A percentile compares a stretch with the other conserved stretches of the same genome.
Evolutionary conservation across 768 basidiomycete species (phyloP).

Genomic region (Dendrothele bispora): DNA sequence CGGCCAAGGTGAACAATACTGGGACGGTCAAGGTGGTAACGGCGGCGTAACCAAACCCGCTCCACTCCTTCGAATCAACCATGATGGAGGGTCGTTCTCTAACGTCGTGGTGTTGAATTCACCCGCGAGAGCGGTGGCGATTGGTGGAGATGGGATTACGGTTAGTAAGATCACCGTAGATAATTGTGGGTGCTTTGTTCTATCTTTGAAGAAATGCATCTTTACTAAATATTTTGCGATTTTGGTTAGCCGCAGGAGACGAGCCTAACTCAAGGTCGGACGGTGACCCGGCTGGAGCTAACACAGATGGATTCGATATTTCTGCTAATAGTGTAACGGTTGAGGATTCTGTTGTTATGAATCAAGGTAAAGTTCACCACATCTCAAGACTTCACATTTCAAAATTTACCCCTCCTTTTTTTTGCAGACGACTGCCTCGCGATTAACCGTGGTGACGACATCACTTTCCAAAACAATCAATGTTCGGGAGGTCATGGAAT

Average conservation of each 20-base stretch:
- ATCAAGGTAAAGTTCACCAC: not conserved
- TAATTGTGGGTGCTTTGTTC: constrained; percentile 1
- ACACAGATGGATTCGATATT: constrained; percentile 10
- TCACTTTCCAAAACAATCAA: constrained; percentile 5
- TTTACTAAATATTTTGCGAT: no score
- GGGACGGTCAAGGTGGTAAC: constrained; percentile 12
- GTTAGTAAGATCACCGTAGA: constrained; percentile 6
- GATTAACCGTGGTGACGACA: constrained; percentile 2
- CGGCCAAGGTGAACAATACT: constrained; percentile 13
- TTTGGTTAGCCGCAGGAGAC: constrained; percentile 8
- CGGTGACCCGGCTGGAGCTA: constrained; percentile 4
- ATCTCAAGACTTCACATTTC: not conserved
- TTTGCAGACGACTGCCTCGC: constrained; percentile 8
- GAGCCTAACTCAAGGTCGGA: constrained; percentile 4
- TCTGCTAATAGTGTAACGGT: constrained; percentile 24
- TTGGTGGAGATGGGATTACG: constrained; percentile 2
- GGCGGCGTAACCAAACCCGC: constrained; percentile 16
- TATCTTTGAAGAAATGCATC: no score
- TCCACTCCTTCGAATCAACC: constrained; percentile 14
- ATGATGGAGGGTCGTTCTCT: constrained; percentile 10
- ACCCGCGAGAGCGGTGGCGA: constrained; percentile 13
- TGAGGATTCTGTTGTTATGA: constrained; percentile 1
- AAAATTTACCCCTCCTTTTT: not conserved
- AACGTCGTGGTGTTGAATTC: constrained; percentile 14
- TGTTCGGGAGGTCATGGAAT: constrained; percentile 8